Conservation (phyloP, 2,329 filamentous ascomycete species). For the Akanthomyces muscarius region DNA sequence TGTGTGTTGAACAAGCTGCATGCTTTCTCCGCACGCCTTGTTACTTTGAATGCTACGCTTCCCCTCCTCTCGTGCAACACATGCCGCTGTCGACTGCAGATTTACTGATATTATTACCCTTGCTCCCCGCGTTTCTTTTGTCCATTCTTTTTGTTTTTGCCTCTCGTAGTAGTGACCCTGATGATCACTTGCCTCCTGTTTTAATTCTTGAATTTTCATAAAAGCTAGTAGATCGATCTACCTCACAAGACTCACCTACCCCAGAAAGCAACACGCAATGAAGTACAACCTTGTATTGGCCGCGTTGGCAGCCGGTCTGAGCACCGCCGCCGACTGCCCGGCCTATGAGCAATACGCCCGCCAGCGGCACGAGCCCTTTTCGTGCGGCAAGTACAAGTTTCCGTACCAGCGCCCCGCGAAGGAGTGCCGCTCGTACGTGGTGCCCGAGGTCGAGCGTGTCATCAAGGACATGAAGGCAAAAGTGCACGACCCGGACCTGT, state of each 20-base stretch:
- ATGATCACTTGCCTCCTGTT: not conserved
- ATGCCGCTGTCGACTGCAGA: not conserved
- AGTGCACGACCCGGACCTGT: conserved; percentile 73
- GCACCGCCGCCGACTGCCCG: conserved; percentile 28
- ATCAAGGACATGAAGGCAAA: conserved; percentile 65
- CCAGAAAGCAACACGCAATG: not conserved
- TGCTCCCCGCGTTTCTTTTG: not conserved
- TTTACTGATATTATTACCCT: not conserved
- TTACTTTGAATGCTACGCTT: not conserved
- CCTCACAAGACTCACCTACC: no score
- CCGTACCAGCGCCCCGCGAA: conserved; percentile 74
- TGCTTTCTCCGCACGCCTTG: not conserved
- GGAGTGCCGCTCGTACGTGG: conserved; percentile 77
- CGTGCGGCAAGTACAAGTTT: conserved; percentile 69
- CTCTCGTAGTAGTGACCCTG: not conserved
- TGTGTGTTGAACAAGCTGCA: not conserved
- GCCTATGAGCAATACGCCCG: conserved; percentile 34
- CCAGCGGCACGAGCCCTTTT: conserved; percentile 62
- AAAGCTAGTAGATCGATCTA: no score
- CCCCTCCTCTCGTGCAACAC: not conserved
- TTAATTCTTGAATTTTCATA: no score
- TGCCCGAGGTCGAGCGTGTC: conserved; percentile 69
- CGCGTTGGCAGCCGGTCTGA: conserved; percentile 1
- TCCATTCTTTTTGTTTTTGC: not conserved
- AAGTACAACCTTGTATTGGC: conserved; percentile 5